Percentiles rank a stretch among this genome's conserved stretches.
Evolutionary conservation across 106 monocot genomes (phyloP).

Genomic region (Dioscorea dumetorum): DNA sequence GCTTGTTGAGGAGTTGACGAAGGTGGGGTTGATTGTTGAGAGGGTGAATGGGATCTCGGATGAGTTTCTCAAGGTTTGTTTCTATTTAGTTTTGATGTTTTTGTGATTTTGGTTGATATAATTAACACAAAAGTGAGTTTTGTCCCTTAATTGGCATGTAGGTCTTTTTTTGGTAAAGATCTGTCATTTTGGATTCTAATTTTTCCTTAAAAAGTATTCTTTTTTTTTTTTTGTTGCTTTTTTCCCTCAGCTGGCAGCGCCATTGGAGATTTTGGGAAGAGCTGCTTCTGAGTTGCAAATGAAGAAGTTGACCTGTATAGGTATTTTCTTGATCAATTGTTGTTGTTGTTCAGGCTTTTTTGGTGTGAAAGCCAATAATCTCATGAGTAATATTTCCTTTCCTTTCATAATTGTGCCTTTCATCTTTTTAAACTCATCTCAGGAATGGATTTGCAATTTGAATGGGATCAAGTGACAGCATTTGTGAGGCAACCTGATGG

Average conservation of each 20-base stretch:
- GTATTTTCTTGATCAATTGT: conserved; percentile 20
- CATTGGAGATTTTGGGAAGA: conserved; percentile 52
- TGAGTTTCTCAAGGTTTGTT: conserved; percentile 76
- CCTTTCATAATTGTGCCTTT: not conserved
- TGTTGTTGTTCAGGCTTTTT: not conserved
- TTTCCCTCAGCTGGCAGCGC: conserved; percentile 58
- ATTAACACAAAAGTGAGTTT: too few relatives aligned
- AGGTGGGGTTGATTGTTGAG: conserved; percentile 59
- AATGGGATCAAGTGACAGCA: conserved; percentile 79
- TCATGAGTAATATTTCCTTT: not conserved
- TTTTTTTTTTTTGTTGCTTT: not conserved
- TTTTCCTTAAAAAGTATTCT: too few relatives aligned
- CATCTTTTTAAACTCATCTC: not conserved
- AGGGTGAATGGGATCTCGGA: conserved; percentile 65
- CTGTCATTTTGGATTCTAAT: too few relatives aligned
- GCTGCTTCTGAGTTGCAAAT: conserved; percentile 73
- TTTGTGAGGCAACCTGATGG: conserved; percentile 91
- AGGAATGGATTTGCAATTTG: conserved; percentile 86
- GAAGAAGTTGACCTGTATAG: conserved; percentile 78
- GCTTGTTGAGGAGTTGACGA: conserved; percentile 54
- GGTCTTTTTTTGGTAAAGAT: too few relatives aligned
- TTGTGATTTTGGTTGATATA: too few relatives aligned
- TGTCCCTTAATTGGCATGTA: too few relatives aligned
- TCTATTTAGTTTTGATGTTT: not conserved
- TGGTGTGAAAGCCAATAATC: too few relatives aligned